Evolutionary conservation across 78 protist genomes (phyloP), one percentile per base, ranked within the genome.

Genomic region (Emiliania huxleyi): DNA sequence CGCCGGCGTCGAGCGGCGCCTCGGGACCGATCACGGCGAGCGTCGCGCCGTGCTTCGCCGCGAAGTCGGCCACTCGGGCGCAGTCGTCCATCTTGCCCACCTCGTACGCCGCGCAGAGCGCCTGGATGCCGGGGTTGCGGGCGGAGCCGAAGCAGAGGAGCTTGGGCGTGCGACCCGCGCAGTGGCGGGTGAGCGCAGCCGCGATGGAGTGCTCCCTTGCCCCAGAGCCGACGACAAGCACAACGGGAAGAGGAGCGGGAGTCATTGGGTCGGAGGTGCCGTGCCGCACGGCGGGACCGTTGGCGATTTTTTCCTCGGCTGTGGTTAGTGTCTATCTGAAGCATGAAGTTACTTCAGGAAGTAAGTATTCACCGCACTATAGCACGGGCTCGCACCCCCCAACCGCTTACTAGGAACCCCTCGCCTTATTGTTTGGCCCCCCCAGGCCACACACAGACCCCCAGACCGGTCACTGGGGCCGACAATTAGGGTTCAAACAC

Each of bases 1-100:
- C 89, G 4, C 89, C 89, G 35, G 89, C 35, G 33, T 42, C 89
- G 56, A 81, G 89, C 4, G 89, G 89, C 5, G 56, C 89, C 89
- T 81, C 89, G 26, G 89, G 89, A 0, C 89, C 89, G 38, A 42
- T 26, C 19, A 81, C 56, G 44, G 89, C 89, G 40, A 81, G 37
- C 12, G 89, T 81, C 42, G 38, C 89, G 5, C 37, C 52, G 25
- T 5, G 0, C 25, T 40, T 40, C 22, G 4, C 5, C 33, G 56
- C 55, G 33, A 81, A 81, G 6, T 8, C 2, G 11, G 55, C 38
- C 12, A 81, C 21, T 18, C 12, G 23, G 2, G 48, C 2, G 5
- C 22, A 15, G 56, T 81, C 87, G 5, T 1, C 1, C 23, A 81
- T 25, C 35, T 40, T 29, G 0, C 89, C 89, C 15, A 29, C n/a